These are phyloP conservation scores for Cytospora paraplurivora DNA, from an alignment of 2,329 filamentous ascomycete genomes.

Conservation along the genomic window DNA sequence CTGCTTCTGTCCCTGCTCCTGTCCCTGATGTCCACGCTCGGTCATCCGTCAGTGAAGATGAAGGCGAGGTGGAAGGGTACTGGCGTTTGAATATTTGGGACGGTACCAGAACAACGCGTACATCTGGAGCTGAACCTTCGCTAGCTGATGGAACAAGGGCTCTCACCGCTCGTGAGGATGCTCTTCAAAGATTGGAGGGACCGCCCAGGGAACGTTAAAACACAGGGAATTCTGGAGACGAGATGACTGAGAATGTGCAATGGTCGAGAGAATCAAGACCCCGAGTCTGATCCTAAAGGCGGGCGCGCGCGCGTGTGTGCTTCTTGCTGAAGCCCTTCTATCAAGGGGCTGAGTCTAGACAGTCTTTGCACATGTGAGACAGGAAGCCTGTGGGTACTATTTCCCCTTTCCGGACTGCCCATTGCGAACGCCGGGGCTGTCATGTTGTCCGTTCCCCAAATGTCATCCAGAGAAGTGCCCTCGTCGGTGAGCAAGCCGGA, in stretches of 20 bases:
- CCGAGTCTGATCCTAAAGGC: no score
- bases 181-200: constrained; percentile 9
- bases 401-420: no score
- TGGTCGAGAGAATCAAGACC: neutral
- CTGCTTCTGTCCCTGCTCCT: neutral
- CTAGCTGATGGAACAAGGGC: neutral
- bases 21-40: neutral
- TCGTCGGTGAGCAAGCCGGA: no score
- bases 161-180: constrained; percentile 8
- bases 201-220: neutral
- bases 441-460: no score
- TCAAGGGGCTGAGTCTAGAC: no score
- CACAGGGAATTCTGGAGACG: neutral
- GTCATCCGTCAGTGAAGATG: constrained; percentile 7
- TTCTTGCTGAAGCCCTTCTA: no score
- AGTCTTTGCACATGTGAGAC: no score
- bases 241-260: no score
- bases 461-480: no score
- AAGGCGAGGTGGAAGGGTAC: neutral
- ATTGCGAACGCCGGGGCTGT: no score
- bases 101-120: neutral
- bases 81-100: constrained; percentile 1
- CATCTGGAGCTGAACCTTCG: neutral
- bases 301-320: no score
- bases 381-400: no score